These are phyloP conservation scores for Aureobasidium sp. DNA, from an alignment of 2,329 filamentous ascomycete species.

Conservation along the genomic window DNA sequence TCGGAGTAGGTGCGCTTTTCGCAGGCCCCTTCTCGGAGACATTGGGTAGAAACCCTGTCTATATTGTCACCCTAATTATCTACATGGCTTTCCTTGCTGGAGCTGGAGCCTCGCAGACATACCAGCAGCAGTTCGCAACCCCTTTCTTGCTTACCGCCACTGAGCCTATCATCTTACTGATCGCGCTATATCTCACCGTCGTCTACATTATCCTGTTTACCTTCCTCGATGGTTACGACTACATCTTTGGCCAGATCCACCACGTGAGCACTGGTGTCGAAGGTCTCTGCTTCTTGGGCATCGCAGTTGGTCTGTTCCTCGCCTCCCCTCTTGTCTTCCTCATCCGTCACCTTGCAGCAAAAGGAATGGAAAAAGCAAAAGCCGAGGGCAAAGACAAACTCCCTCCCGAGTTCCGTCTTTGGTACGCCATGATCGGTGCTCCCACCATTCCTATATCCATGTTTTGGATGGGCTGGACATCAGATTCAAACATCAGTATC, in stretches of 20 bases:
- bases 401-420: slow-evolving; percentile 46
- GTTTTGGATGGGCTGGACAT: slow-evolving; percentile 53
- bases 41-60: slow-evolving; percentile 36
- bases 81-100: slow-evolving; percentile 44
- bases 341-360: slow-evolving; percentile 36
- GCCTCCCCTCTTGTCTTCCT: slow-evolving; percentile 33
- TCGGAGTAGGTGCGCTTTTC: slow-evolving; percentile 40
- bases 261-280: slow-evolving; percentile 36
- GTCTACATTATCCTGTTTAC: slow-evolving; percentile 39
- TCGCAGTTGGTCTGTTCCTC: slow-evolving; percentile 34
- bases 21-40: slow-evolving; percentile 42
- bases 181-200: slow-evolving; percentile 39
- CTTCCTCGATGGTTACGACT: slow-evolving; percentile 42
- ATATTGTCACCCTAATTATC: slow-evolving; percentile 36
- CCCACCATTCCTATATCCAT: slow-evolving; percentile 42
- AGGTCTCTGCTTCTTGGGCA: slow-evolving; percentile 40
- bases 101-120: slow-evolving; percentile 37
- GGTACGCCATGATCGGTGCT: slow-evolving; percentile 43
- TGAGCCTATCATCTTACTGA: slow-evolving; percentile 40
- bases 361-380: slow-evolving; percentile 33
- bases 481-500: slow-evolving; percentile 35
- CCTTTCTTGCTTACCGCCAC: slow-evolving; percentile 35
- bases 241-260: slow-evolving; percentile 44
- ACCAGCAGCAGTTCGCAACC: slow-evolving; percentile 39
- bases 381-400: slow-evolving; percentile 31